Evolutionary conservation across 2,329 filamentous ascomycete genomes (phyloP), one percentile per base, ranked within the genome.

Genomic region (Boeremia exigua): DNA sequence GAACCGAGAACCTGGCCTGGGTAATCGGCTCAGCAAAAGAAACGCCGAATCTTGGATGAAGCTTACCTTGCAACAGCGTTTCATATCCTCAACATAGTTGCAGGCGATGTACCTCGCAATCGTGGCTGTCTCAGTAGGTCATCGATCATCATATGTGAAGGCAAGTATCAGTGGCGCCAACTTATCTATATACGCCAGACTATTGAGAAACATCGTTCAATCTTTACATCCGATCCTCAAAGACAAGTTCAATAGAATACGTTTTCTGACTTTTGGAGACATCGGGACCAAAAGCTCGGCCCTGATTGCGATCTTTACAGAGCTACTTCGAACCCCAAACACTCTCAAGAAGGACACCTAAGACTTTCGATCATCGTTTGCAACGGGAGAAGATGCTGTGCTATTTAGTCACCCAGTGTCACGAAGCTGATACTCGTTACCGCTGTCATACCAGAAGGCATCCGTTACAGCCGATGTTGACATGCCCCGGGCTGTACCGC

Each of bases 211-310:
- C n/a, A n/a, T n/a, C n/a, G n/a, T n/a, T n/a, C n/a, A n/a, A n/a
- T n/a, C n/a, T n/a, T n/a, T n/a, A n/a, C n/a, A n/a, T n/a, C n/a
- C n/a, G 47, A 62, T 64, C 2, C 43, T 57, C 3, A 56, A 51
- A n/a, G 62, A 64, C 2, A 78, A 52, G 68, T 77, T n/a, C 65
- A 75, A 32, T 61, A 62, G 14, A 74, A 71, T 32, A 71, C 70
- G 27, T 60, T 30, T 43, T 15, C 23, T 80, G 12, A 75, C 79
- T 6, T 61, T 78, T n/a, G 80, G 78, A 1, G 79, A 77, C 0
- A 77, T 73, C 46, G 78, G 81, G 48, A 81, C 79, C 0, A 74
- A 74, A 0, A 77, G 77, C 0, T 77, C 68, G 12, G 58, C 73
- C 2, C 60, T 81, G 7, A 67, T 67, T 3, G 77, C 70, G 0